A percentile compares a stretch with the other conserved stretches of the same genome.
phyloP scores from a whole-genome alignment of 306 rosid genomes.

The Acacia melanoxylon region DNA sequence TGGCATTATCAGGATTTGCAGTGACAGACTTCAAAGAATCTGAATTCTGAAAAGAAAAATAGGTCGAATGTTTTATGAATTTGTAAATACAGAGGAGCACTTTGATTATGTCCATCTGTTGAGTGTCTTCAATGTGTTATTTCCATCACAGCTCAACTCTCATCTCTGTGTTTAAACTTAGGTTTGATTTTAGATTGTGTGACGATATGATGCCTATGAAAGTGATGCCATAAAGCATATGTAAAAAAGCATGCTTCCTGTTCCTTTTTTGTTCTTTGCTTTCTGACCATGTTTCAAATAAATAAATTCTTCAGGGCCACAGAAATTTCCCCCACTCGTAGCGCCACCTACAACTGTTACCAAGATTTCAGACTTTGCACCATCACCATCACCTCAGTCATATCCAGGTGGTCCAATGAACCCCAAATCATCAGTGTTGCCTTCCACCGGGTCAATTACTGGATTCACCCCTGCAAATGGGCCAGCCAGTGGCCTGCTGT shows the following conservation, averaged over 20 bases:
- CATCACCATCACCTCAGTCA: conserved; percentile 70
- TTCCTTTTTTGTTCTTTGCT: not conserved
- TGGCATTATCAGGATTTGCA: not conserved
- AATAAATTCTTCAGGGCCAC: conserved; percentile 61
- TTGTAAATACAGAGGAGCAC: not conserved
- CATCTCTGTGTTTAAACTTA: not conserved
- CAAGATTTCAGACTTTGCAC: conserved; percentile 56
- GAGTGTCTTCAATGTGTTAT: not conserved
- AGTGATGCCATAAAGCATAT: not conserved
- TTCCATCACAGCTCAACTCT: not conserved
- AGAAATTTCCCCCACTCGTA: conserved; percentile 69
- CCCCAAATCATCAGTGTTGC: conserved; percentile 53
- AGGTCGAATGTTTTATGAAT: not conserved
- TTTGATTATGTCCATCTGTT: conserved; percentile 1
- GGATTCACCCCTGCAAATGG: conserved; percentile 69
- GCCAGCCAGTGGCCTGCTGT: conserved; percentile 58
- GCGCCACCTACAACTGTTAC: conserved; percentile 77
- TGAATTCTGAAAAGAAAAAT: not conserved
- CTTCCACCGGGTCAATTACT: conserved; percentile 54
- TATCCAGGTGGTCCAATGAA: conserved; percentile 44
- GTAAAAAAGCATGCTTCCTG: not conserved
- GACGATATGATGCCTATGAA: conserved; percentile 11
- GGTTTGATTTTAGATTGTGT: not conserved
- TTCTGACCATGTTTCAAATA: conserved; percentile 28
- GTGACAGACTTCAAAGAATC: not conserved